Conservation (phyloP, 2,329 filamentous ascomycete genomes). For the Hypoxylon sp. region DNA sequence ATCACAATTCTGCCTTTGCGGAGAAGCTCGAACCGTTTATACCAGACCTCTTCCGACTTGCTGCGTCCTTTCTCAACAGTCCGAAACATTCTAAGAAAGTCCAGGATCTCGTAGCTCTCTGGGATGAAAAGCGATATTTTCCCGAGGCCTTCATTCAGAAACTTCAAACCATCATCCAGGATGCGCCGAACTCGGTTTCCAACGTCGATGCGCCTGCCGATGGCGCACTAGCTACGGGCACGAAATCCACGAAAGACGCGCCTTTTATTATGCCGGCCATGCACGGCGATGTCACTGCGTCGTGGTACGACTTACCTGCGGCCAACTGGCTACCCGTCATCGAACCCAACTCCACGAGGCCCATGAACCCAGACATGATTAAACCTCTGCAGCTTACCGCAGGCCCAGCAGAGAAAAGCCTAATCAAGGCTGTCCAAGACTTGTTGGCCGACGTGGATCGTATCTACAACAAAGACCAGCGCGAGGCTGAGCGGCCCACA, state of each 20-base stretch:
- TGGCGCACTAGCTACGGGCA: slow-evolving; percentile 42
- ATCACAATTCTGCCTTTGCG: slow-evolving; percentile 66
- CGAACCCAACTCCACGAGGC: slow-evolving; percentile 79
- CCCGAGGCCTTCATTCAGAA: slow-evolving; percentile 66
- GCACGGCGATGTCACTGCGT: slow-evolving; percentile 80
- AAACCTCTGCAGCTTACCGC: slow-evolving; percentile 78
- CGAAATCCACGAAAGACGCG: slow-evolving; percentile 66
- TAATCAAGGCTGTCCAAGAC: slow-evolving; percentile 77
- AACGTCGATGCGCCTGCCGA: slow-evolving; percentile 46
- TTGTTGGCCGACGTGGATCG: slow-evolving; percentile 78
- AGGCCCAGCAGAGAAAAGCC: slow-evolving; percentile 76
- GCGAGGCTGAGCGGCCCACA: slow-evolving; percentile 61
- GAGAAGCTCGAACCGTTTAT: slow-evolving; percentile 71
- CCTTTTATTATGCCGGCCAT: slow-evolving; percentile 81
- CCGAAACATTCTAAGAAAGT: slow-evolving; percentile 78
- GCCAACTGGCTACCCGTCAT: slow-evolving; percentile 85
- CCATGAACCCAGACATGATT: slow-evolving; percentile 79
- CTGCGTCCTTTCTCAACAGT: slow-evolving; percentile 70
- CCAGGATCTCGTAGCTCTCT: slow-evolving; percentile 74
- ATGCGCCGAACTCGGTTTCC: slow-evolving; percentile 52
- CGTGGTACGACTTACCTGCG: slow-evolving; percentile 87
- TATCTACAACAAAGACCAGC: slow-evolving; percentile 72
- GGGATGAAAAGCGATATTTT: slow-evolving; percentile 78
- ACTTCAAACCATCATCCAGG: slow-evolving; percentile 71
- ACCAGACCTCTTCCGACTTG: slow-evolving; percentile 71